Evolutionary conservation across 805 yeast species (phyloP), one percentile per base, ranked within the genome.

Genomic region (Phaffomyces opuntiae): DNA sequence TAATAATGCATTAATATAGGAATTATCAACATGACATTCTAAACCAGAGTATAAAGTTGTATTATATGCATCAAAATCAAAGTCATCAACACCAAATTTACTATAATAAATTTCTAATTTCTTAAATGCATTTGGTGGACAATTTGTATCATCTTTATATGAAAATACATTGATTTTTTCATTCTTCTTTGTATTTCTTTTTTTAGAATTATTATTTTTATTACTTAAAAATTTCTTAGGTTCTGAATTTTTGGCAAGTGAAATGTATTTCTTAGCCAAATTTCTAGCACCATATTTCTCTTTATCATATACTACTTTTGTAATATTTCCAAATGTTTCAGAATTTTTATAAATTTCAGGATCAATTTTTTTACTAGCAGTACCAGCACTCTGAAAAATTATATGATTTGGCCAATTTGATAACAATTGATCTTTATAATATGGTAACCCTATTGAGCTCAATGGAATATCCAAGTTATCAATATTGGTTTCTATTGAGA

Each of bases 81-180:
- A 93, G 62, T 89, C 96, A 54, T 84, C 88, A 29, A 93, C 89
- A 26, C 99, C 99, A 63, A 88, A 91, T 55, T 78, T 82, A 46
- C 95, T 85, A 63, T 90, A 91, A 37, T 83, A 75, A 44, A 91
- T 86, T 49, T 83, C 85, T 39, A 87, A 69, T 54, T 81, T 78
- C 36, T 80, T 70, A 66, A 83, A 91, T 33, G 90, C 85, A 43
- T 82, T 81, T 1, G 96, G 96, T 1, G 80, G 71, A 33, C 65
- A 59, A 55, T 74, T 68, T 46, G 66, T 41, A 0, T 45, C 46
- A 12, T 65, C 53, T 24, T 58, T 65, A 41, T 55, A 61, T 11
- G 61, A 67, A 39, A 70, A 70, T 0, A 60, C 50, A 7, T 60
- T 4, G 5, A 29, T 29, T 29, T 29, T 29, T 46, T 26, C 55